Evolutionary conservation across 306 rosid genomes (phyloP).

Genomic region (Casuarina cunninghamiana): DNA sequence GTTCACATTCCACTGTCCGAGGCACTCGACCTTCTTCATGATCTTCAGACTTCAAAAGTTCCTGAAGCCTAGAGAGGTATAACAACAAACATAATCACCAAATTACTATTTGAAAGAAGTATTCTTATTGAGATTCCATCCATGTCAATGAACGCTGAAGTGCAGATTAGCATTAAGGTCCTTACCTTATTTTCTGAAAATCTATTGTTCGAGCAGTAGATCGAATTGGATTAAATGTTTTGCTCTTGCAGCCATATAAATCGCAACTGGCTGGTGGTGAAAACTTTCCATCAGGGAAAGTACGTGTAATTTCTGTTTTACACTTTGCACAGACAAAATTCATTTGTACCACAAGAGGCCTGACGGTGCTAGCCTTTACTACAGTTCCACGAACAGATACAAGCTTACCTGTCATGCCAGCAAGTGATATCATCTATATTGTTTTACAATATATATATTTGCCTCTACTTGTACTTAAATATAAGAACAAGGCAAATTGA

Average conservation of each 20-base stretch:
- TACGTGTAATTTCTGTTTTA: slow-evolving; percentile 54
- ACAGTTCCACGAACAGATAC: slow-evolving; percentile 93
- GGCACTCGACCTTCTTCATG: slow-evolving; percentile 98
- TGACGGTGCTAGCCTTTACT: slow-evolving; percentile 80
- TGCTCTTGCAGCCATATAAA: slow-evolving; percentile 92
- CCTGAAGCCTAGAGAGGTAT: slow-evolving; percentile 62
- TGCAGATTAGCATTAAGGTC: slow-evolving; percentile 15
- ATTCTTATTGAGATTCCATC: background rate
- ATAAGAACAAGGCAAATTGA: background rate
- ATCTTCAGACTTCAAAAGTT: slow-evolving; percentile 75
- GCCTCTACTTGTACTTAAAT: slow-evolving; percentile 5
- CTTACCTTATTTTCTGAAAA: slow-evolving; percentile 89
- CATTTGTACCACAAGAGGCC: slow-evolving; percentile 82
- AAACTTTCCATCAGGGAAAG: slow-evolving; percentile 87
- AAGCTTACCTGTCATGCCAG: slow-evolving; percentile 65
- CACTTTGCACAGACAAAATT: slow-evolving; percentile 78
- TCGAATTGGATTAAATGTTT: slow-evolving; percentile 63
- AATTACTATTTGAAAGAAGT: slow-evolving; percentile 2
- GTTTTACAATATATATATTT: slow-evolving; percentile 4
- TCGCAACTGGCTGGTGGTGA: slow-evolving; percentile 76
- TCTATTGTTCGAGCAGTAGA: slow-evolving; percentile 73
- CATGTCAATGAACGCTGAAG: background rate
- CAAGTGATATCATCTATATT: slow-evolving; percentile 20
- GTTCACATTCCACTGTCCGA: slow-evolving; percentile 96
- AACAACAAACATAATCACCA: background rate